Conservation (phyloP, 169 alveolate species). For the Plasmodium billcollinsi region DNA sequence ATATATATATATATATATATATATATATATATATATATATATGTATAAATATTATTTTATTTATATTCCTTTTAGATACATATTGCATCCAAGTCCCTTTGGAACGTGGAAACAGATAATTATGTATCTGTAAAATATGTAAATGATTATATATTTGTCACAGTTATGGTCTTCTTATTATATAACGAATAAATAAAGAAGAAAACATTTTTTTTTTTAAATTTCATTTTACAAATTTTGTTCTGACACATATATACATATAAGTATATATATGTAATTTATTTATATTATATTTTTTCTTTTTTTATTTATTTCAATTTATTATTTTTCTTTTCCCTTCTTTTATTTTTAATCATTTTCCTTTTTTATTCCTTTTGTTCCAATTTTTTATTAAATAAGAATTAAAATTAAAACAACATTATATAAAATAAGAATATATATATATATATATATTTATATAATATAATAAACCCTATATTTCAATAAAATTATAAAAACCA, state of each 20-base stretch:
- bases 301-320: conserved; percentile 14
- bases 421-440: no score
- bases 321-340: not conserved
- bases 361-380: not conserved
- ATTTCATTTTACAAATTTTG: not conserved
- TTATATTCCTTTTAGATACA: conserved; percentile 43
- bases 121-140: conserved; percentile 72
- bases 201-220: not conserved
- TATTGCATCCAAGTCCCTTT: conserved; percentile 75
- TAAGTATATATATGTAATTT: not conserved
- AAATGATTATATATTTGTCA: conserved; percentile 63
- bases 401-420: no score
- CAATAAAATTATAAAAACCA: no score
- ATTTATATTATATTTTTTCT: conserved; percentile 5
- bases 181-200: conserved; percentile 51
- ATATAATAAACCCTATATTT: no score
- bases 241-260: not conserved
- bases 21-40: not conserved
- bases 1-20: conserved; percentile 4
- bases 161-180: conserved; percentile 71
- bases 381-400: not conserved
- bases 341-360: not conserved
- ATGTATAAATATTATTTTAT: not conserved
- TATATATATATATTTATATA: no score
- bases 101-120: conserved; percentile 76